A percentile compares a stretch with the other conserved stretches of the same genome.
Evolutionary conservation across 2,329 filamentous ascomycete genomes (phyloP).

Genomic region (Immersiporthe knoxdaviesiana): DNA sequence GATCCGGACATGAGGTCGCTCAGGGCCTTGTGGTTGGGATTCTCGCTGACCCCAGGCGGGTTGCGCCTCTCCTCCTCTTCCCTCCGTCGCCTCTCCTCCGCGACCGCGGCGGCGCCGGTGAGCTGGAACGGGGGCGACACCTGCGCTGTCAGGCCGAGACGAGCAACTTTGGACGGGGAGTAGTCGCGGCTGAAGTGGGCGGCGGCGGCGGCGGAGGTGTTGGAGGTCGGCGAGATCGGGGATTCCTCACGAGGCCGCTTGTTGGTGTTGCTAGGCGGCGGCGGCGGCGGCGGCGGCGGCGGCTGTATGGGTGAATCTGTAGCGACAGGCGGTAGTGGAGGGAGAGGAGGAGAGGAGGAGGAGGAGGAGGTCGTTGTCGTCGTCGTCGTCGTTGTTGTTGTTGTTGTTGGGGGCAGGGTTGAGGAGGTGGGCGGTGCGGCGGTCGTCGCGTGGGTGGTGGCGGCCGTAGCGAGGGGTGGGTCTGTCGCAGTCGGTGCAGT

Average conservation of each 20-base stretch:
- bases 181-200: slow-evolving; percentile 42
- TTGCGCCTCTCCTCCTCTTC: slow-evolving; percentile 49
- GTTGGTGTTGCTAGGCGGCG: slow-evolving; percentile 50
- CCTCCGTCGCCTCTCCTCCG: slow-evolving; percentile 55
- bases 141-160: slow-evolving; percentile 46
- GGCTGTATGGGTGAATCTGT: slow-evolving; percentile 43
- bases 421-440: slow-evolving; percentile 39
- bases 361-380: slow-evolving; percentile 21
- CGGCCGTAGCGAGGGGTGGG: slow-evolving; percentile 46
- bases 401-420: slow-evolving; percentile 37
- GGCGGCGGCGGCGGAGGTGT: slow-evolving; percentile 35
- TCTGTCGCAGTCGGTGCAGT: slow-evolving; percentile 57
- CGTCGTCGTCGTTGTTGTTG: neutral
- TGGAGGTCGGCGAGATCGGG: slow-evolving; percentile 43
- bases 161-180: slow-evolving; percentile 59
- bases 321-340: slow-evolving; percentile 44
- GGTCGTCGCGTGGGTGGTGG: slow-evolving; percentile 32
- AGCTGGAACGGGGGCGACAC: slow-evolving; percentile 50
- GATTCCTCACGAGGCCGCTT: slow-evolving; percentile 55
- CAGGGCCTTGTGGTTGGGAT: slow-evolving; percentile 57
- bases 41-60: slow-evolving; percentile 53
- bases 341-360: slow-evolving; percentile 43
- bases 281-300: too few relatives aligned
- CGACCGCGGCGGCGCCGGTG: slow-evolving; percentile 57
- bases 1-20: slow-evolving; percentile 58